A percentile compares a stretch with the other conserved stretches of the same genome.
Evolutionary conservation across 371 early-diverging fungal genomes (phyloP).

Genomic region (Blakeslea trispora): DNA sequence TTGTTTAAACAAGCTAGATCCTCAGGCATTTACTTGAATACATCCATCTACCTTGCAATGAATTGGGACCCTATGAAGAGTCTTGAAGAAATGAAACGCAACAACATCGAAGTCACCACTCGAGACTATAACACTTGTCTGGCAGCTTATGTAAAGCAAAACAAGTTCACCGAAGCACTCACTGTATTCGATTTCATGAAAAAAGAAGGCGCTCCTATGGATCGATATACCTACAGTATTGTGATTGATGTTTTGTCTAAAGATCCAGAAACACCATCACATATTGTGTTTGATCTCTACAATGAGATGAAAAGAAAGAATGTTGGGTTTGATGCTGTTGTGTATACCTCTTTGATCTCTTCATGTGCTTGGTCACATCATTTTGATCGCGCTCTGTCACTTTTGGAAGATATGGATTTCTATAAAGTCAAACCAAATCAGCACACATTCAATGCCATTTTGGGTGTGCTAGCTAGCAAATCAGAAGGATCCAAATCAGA

Average conservation of each 20-base stretch:
- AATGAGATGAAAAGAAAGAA: conserved; percentile 36
- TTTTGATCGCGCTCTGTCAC: conserved; percentile 22
- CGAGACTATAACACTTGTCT: conserved; percentile 44
- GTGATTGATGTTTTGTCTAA: conserved; percentile 42
- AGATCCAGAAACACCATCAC: conserved; percentile 21
- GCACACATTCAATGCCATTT: conserved; percentile 38
- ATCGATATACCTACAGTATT: conserved; percentile 39
- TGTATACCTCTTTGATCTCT: conserved; percentile 34
- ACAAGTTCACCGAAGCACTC: conserved; percentile 35
- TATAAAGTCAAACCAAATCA: conserved; percentile 32
- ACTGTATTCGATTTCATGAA: conserved; percentile 35
- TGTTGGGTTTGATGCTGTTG: conserved; percentile 30
- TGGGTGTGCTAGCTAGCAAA: conserved; percentile 24
- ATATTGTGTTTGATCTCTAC: conserved; percentile 35
- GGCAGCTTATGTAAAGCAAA: conserved; percentile 23
- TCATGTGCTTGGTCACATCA: conserved; percentile 28
- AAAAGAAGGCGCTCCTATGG: conserved; percentile 23
- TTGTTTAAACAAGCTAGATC: conserved; percentile 23
- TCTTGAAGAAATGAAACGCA: conserved; percentile 24
- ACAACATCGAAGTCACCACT: background rate
- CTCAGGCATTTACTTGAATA: conserved; percentile 8
- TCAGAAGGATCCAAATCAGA: background rate
- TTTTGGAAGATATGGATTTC: conserved; percentile 39
- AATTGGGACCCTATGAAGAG: conserved; percentile 30
- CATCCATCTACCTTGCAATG: conserved; percentile 28